phyloP scores from a whole-genome alignment of 2,329 filamentous ascomycete species.

The Diplodia scrobiculata region DNA sequence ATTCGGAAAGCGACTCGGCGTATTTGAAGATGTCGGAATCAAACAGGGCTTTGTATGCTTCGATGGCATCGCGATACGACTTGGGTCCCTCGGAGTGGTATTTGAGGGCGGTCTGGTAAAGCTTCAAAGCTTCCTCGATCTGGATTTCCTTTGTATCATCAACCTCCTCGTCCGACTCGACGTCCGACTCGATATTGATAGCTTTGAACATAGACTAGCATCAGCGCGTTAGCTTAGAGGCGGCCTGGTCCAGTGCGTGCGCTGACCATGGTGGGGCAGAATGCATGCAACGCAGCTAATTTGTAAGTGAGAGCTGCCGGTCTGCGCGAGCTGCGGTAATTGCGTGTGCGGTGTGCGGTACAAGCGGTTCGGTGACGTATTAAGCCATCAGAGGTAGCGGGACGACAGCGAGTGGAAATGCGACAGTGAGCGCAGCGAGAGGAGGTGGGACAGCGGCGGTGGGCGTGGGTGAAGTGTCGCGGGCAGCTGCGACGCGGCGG shows the following conservation, averaged over 20 bases:
- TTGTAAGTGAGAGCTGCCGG: not conserved
- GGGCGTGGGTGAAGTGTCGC: conserved; percentile 10
- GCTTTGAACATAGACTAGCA: conserved; percentile 68
- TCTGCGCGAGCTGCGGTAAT: not conserved
- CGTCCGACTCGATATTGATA: conserved; percentile 91
- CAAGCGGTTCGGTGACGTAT: not conserved
- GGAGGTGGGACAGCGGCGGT: not conserved
- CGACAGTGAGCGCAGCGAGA: not conserved
- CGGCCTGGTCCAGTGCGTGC: not conserved
- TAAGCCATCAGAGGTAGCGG: not conserved
- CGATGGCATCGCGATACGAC: conserved; percentile 72
- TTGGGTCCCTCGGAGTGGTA: conserved; percentile 82
- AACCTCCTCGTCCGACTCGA: conserved; percentile 84
- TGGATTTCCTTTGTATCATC: conserved; percentile 96
- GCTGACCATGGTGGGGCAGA: conserved; percentile 16
- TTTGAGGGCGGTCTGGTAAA: conserved; percentile 88
- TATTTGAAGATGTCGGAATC: conserved; percentile 92
- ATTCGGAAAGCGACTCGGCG: conserved; percentile 82
- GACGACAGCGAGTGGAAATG: not conserved
- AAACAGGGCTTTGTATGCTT: conserved; percentile 83
- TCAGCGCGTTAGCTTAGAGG: not conserved
- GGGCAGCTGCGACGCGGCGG: conserved; percentile 17
- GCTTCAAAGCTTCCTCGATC: conserved; percentile 93
- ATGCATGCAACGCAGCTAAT: not conserved
- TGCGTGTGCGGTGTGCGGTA: not conserved